Base-by-base conservation (phyloP, 1,139 yeast genomes). In the Meyerozyma sp. region DNA sequence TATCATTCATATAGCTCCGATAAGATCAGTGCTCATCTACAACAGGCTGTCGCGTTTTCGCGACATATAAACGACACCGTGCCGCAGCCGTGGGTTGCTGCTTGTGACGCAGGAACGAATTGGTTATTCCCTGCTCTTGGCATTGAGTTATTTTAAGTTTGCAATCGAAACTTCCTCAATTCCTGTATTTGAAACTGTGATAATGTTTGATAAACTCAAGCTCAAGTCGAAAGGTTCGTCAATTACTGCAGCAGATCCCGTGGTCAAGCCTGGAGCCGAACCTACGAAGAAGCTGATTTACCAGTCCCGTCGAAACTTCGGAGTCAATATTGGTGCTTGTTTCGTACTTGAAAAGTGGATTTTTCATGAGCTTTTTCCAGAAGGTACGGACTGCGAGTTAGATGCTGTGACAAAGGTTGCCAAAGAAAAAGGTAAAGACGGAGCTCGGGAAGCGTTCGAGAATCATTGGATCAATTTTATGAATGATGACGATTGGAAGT, bases 281-380 rank as follows among this genome's bases (percentile, higher is more conserved):
- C 82, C 86, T 0, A 57, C 73, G 18, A 62, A 63, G 45, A 68
- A 68, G 40, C 79, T 82, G 43, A 77, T 89, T 27, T 82, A 75
- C 58, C 87, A 81, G 54, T 68, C 76, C 40, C 71, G 98, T 46
- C 71, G 68, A 50, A 88, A 88, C 57, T 81, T 77, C 56, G 98
- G 98, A 10, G 95, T 89, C 32, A 91, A 91, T 60, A 64, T 93
- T 37, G 98, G 98, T 1, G 79, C 93, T 0, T 67, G 88, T 55
- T 91, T 91, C 59, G 84, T 90, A 1, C 73, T 82, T 44, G 98
- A 93, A 57, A 81, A 81, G 53, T 84, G 84, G 74, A 83, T 90
- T 40, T 85, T 66, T 60, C 82, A 75, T 46, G 67, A 68, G 34
- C 68, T 81, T 47, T 83, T 82, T 47, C 73, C 77, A 11, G 73